Conservation (phyloP, 768 basidiomycete species). For the Mycena capillaripes region DNA sequence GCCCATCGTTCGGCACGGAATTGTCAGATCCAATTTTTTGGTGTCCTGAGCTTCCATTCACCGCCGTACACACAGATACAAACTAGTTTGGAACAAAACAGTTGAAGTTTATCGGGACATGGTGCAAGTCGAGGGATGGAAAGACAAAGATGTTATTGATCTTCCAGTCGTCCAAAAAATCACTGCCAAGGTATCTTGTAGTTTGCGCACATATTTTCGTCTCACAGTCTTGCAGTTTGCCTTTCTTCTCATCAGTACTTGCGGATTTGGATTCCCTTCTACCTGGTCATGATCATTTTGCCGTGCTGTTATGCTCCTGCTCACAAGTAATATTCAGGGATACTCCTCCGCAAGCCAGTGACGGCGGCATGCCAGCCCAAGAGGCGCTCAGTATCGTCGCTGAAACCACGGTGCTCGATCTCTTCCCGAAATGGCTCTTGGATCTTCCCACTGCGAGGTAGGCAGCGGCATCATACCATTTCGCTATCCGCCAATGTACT, state of each 20-base stretch:
- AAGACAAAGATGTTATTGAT: slow-evolving; percentile 42
- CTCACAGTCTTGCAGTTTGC: slow-evolving; percentile 50
- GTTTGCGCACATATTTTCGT: not conserved
- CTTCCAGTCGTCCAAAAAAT: slow-evolving; percentile 49
- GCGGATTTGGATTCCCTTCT: slow-evolving; percentile 62
- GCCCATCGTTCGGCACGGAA: slow-evolving; percentile 48
- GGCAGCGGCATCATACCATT: not conserved
- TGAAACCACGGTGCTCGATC: slow-evolving; percentile 43
- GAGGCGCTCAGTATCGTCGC: slow-evolving; percentile 53
- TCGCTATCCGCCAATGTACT: not conserved
- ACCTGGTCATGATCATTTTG: slow-evolving; percentile 48
- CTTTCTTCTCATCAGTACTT: slow-evolving; percentile 58
- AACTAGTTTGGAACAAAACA: slow-evolving; percentile 58
- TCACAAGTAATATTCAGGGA: slow-evolving; percentile 22
- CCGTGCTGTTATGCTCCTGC: not conserved
- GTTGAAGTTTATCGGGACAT: slow-evolving; percentile 55
- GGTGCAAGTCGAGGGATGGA: slow-evolving; percentile 54
- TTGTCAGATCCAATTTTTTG: slow-evolving; percentile 32
- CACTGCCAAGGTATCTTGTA: slow-evolving; percentile 50
- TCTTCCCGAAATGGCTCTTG: slow-evolving; percentile 55
- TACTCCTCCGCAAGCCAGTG: slow-evolving; percentile 50
- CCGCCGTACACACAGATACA: slow-evolving; percentile 46
- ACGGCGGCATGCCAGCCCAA: slow-evolving; percentile 55
- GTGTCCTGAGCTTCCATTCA: not conserved
- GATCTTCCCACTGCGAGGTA: slow-evolving; percentile 53